Conservation (phyloP, 176 grass and related monocot genomes). For the Oryza australiensis region DNA sequence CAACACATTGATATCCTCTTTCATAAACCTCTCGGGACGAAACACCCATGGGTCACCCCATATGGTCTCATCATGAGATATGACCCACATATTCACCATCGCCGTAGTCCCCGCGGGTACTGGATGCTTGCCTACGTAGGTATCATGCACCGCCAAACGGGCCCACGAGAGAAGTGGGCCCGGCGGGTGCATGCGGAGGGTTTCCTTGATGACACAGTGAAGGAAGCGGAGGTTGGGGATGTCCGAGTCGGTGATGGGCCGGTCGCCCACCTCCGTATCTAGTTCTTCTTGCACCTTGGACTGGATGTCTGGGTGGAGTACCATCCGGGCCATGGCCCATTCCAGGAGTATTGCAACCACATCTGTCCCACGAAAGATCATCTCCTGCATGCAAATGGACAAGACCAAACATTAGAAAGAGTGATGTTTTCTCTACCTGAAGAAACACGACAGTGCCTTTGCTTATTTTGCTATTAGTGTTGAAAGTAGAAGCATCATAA, state of each 20-base stretch:
- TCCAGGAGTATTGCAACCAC: constrained; percentile 45
- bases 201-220: constrained; percentile 31
- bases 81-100: constrained; percentile 65
- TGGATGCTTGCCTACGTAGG: constrained; percentile 21
- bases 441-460: not conserved
- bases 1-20: constrained; percentile 18
- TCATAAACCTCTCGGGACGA: constrained; percentile 27
- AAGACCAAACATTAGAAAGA: not conserved
- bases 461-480: not conserved
- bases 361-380: constrained; percentile 48
- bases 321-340: constrained; percentile 47
- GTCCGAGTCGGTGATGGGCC: not conserved
- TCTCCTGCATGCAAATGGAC: constrained; percentile 32
- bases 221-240: constrained; percentile 18
- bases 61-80: constrained; percentile 37
- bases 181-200: constrained; percentile 38
- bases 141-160: constrained; percentile 9
- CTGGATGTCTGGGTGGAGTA: constrained; percentile 41
- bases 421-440: not conserved
- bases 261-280: not conserved
- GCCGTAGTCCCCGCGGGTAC: constrained; percentile 36
- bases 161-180: constrained; percentile 57
- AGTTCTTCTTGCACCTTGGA: constrained; percentile 33
- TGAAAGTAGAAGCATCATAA: not conserved
- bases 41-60: constrained; percentile 49